Evolutionary conservation across 331 rosid genomes (phyloP).

Genomic region (Quercus phellos): DNA sequence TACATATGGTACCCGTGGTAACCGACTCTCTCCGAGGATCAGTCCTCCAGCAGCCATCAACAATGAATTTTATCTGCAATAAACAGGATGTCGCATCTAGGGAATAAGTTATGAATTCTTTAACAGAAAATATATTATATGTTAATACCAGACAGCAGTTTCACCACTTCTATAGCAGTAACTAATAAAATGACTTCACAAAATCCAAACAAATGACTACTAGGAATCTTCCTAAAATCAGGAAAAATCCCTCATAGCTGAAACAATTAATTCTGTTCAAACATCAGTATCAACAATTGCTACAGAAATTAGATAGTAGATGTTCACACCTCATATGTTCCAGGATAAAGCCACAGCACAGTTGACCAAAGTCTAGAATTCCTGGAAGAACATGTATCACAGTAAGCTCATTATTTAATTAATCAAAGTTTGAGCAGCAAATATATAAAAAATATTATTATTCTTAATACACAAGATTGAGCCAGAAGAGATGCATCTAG

Average conservation of each 20-base stretch:
- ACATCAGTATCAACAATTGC: not conserved
- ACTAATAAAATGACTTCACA: not conserved
- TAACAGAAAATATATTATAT: not conserved
- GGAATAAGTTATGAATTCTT: not conserved
- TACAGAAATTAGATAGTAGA: constrained; percentile 8
- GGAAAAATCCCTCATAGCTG: not conserved
- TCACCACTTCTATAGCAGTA: not conserved
- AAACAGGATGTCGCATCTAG: not conserved
- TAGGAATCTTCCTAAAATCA: not conserved
- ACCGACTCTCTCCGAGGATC: constrained; percentile 69
- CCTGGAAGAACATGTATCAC: constrained; percentile 38
- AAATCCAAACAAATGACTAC: not conserved
- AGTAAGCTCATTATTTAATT: constrained; percentile 12
- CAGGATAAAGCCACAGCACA: constrained; percentile 90
- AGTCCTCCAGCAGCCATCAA: constrained; percentile 79
- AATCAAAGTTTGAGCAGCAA: not conserved
- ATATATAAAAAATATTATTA: not conserved
- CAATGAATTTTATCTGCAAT: constrained; percentile 79
- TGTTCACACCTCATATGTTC: constrained; percentile 75
- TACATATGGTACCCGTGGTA: constrained; percentile 52
- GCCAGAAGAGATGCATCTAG: no score
- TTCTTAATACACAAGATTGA: no score
- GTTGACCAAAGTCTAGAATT: constrained; percentile 67
- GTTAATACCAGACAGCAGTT: not conserved
- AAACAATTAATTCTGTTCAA: not conserved